Evolutionary conservation across 2,329 filamentous ascomycete genomes (phyloP).

Genomic region (Sclerotinia subarctica): DNA sequence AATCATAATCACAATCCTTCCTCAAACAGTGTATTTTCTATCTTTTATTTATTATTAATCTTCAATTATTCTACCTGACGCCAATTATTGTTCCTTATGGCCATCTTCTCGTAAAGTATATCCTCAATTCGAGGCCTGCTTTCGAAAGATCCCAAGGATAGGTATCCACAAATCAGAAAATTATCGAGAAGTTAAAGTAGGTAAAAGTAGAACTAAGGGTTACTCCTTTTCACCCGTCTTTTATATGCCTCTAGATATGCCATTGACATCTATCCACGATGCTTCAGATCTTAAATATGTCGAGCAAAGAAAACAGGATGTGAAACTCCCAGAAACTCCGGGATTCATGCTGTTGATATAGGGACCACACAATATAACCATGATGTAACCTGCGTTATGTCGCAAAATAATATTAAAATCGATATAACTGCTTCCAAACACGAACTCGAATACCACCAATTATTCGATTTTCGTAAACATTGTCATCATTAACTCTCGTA

Average conservation of each 20-base stretch:
- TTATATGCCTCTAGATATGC: slow-evolving; percentile 15
- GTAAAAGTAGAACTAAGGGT: slow-evolving; percentile 13
- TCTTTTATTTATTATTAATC: slow-evolving; percentile 7
- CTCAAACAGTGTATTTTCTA: background rate
- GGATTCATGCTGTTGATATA: slow-evolving; percentile 27
- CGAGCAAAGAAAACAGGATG: slow-evolving; percentile 7
- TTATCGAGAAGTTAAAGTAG: slow-evolving; percentile 13
- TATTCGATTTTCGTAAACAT: slow-evolving; percentile 18
- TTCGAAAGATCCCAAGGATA: slow-evolving; percentile 5
- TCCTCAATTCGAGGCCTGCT: slow-evolving; percentile 14
- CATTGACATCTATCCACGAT: slow-evolving; percentile 10
- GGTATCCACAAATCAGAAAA: slow-evolving; percentile 12
- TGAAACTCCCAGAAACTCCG: slow-evolving; percentile 31
- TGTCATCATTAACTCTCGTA: slow-evolving; percentile 19
- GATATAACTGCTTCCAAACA: slow-evolving; percentile 14
- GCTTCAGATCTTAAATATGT: slow-evolving; percentile 5
- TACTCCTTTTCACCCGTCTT: slow-evolving; percentile 4
- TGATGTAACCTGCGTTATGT: slow-evolving; percentile 26
- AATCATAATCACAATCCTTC: background rate
- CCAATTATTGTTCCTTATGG: slow-evolving; percentile 10
- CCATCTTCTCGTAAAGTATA: slow-evolving; percentile 15
- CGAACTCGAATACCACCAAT: slow-evolving; percentile 14
- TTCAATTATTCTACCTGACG: slow-evolving; percentile 21
- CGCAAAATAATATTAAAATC: slow-evolving; percentile 16
- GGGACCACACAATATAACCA: slow-evolving; percentile 26